Conservation (phyloP, 176 grass and related monocot species). For the Aegilops longissima region DNA sequence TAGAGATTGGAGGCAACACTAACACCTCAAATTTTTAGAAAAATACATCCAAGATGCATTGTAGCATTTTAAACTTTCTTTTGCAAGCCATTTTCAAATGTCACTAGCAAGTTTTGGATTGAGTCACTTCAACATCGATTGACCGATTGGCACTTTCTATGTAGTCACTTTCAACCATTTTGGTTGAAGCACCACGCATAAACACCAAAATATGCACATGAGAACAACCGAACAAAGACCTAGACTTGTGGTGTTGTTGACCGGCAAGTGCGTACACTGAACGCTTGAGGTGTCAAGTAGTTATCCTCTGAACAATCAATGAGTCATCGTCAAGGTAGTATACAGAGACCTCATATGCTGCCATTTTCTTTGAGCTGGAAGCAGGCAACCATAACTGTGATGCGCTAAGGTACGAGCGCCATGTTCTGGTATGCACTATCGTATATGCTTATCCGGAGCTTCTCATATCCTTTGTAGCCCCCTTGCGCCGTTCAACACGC, state of each 20-base stretch:
- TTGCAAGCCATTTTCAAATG: neutral
- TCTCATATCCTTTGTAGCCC: neutral
- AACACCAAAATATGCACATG: neutral
- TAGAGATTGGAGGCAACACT: too few species aligned
- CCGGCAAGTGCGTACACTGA: neutral
- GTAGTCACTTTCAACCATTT: neutral
- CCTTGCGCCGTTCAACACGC: neutral
- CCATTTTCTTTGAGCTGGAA: neutral
- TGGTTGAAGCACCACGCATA: neutral
- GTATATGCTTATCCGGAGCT: neutral
- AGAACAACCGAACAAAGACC: neutral
- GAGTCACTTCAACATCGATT: neutral
- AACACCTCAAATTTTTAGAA: too few species aligned
- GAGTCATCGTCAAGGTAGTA: neutral
- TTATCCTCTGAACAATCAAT: neutral
- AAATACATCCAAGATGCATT: neutral
- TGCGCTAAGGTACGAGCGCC: neutral
- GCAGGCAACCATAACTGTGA: neutral
- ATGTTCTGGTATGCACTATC: neutral
- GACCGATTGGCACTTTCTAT: neutral
- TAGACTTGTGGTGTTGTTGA: neutral
- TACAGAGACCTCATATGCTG: neutral
- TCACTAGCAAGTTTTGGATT: neutral
- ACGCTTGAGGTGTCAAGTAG: neutral
- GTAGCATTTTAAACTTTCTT: neutral